Evolutionary conservation across 2,329 filamentous ascomycete species (phyloP).

Genomic region (Aureobasidium sp.): DNA sequence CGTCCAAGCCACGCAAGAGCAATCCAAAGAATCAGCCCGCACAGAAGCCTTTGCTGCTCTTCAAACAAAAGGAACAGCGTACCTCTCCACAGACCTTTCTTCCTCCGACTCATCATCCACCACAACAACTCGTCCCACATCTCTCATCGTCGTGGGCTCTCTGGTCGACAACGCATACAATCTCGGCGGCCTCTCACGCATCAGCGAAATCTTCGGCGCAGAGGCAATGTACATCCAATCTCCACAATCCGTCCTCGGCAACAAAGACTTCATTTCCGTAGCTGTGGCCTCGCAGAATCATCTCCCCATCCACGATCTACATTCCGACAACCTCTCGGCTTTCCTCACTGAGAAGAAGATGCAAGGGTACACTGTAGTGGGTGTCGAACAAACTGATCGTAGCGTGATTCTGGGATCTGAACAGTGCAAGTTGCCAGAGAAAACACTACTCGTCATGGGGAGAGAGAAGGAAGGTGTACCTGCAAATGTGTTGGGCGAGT

Average conservation of each 20-base stretch:
- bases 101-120: slow-evolving; percentile 23
- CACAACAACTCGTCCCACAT: slow-evolving; percentile 30
- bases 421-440: slow-evolving; percentile 33
- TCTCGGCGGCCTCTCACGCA: slow-evolving; percentile 55
- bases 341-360: slow-evolving; percentile 47
- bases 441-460: slow-evolving; percentile 50
- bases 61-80: slow-evolving; percentile 57
- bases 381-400: slow-evolving; percentile 60
- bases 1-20: slow-evolving; percentile 22
- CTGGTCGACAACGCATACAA: slow-evolving; percentile 57
- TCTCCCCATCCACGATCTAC: slow-evolving; percentile 46
- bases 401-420: slow-evolving; percentile 48
- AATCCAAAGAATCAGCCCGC: slow-evolving; percentile 19
- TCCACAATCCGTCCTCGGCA: slow-evolving; percentile 42
- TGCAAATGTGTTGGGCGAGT: slow-evolving; percentile 50
- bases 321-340: slow-evolving; percentile 28
- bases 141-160: slow-evolving; percentile 55
- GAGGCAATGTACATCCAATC: slow-evolving; percentile 48
- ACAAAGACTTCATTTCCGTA: slow-evolving; percentile 56
- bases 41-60: slow-evolving; percentile 37
- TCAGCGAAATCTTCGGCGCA: slow-evolving; percentile 58
- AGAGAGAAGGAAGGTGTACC: slow-evolving; percentile 59
- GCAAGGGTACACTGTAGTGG: slow-evolving; percentile 57
- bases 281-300: slow-evolving; percentile 56
- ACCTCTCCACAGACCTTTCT: slow-evolving; percentile 40